Base-by-base conservation (phyloP, 805 yeast genomes). In the Sugiyamaella chiloensis region DNA sequence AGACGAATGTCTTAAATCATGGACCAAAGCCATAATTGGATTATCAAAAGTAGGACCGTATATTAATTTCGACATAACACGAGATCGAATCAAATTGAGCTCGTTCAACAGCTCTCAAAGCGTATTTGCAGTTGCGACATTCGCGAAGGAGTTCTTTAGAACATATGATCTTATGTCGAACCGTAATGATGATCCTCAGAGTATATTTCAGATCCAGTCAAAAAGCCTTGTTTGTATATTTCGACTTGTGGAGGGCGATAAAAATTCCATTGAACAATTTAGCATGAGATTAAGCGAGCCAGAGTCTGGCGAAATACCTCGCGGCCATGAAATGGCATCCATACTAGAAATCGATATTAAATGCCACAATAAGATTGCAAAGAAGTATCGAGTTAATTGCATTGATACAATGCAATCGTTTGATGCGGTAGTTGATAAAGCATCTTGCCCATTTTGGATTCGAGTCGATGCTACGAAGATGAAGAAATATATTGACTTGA, bases 101-200 rank as follows among this genome's bases (percentile, higher is more conserved):
- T 40, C 52, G 14, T 39, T 53, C 48, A 57, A 57, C 42, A 29
- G 48, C 17, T 57, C 60, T n/a, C 51, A 49, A 32, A 40, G 57
- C n/a, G 59, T 48, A 12, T 51, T 49, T 29, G 52, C 47, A n/a
- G 16, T 40, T 24, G 46, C 48, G 34, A 34, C 39, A 19, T 51
- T 56, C 45, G 27, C 42, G 14, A 23, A 14, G 20, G 27, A 20
- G 30, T 55, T 55, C 30, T 55, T 55, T 42, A 42, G 24, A 9
- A 16, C 14, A 20, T 45, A 26, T 26, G 19, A 34, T 12, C 16
- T 34, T 11, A 16, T 8, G 21, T 34, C 37, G 20, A 16, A 12
- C 19, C 34, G 34, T 4, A 34, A 12, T 21, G 20, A 8, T 12
- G 37, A 34, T 17, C 19, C 44, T 5, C 39, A 19, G 17, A 37